These are phyloP conservation scores for Carnegiea gigantea DNA, from an alignment of 179 eudicot species.

Conservation along the genomic window DNA sequence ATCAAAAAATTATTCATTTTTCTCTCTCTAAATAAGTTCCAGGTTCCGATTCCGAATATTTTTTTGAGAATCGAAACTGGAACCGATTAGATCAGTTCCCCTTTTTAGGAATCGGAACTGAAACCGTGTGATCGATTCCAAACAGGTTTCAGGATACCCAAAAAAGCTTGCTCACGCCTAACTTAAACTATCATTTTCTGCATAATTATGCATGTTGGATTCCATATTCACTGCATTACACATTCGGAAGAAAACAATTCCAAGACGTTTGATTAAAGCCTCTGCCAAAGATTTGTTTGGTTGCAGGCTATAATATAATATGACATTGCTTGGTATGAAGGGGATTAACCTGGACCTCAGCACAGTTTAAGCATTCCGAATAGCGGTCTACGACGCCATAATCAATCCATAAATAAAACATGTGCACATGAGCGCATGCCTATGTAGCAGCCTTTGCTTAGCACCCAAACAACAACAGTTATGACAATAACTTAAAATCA, in stretches of 20 bases:
- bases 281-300: conserved; percentile 14
- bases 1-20: no score
- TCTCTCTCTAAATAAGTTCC: no score
- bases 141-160: no score
- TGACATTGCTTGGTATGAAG: conserved; percentile 41
- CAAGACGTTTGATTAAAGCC: conserved; percentile 20
- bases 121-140: no score
- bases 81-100: no score
- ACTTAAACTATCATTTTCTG: no score
- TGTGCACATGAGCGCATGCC: conserved; percentile 33
- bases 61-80: no score
- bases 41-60: no score
- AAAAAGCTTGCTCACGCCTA: no score
- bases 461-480: conserved; percentile 16
- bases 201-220: not conserved
- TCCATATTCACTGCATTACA: not conserved
- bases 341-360: conserved; percentile 39
- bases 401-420: conserved; percentile 18
- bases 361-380: conserved; percentile 17
- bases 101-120: no score
- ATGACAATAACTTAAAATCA: not conserved
- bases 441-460: conserved; percentile 31
- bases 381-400: conserved; percentile 22
- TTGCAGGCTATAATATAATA: conserved; percentile 11
- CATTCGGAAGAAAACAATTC: not conserved